Base-by-base conservation (phyloP, 2,329 filamentous ascomycete species). In the Colletotrichum nymphaeae region DNA sequence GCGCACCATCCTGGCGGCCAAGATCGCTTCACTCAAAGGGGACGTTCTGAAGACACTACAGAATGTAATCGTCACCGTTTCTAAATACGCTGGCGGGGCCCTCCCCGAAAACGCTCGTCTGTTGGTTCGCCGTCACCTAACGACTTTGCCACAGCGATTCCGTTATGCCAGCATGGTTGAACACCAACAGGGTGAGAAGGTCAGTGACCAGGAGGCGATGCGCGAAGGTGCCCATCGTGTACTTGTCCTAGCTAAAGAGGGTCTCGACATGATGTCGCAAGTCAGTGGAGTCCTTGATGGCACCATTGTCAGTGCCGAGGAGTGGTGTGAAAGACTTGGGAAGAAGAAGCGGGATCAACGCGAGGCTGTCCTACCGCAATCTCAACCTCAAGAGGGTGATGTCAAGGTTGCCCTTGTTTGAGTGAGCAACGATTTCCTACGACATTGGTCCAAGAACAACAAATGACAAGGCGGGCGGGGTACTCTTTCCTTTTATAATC, bases 251-350 rank as follows among this genome's bases (percentile, higher is more conserved):
- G 96, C 96, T 7, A 93, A 93, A 78, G 96, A 98, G 81, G 95
- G 95, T 0, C 86, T 98, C 16, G 95, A 98, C 77, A 98, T 98
- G 93, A 95, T 98, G 88, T 90, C 91, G 1, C 95, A 98, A 81
- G 95, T 99, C 63, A 97, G 92, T 53, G 91, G 92, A 5, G 94
- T 98, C 2, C 89, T 98, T 9, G 94, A 97, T 77, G 93, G 95
- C 66, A 98, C 97, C 0, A 93, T 98, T 66, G 90, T 94, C 68
- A 97, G 94, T 78, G 97, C 97, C 0, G 96, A 98, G 82, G 91
- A 93, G 77, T 98, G 97, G 97, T 94, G 96, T 76, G 93, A 95
- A 72, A 88, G 92, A 24, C 86, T 97, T 72, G 94, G 93, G 37
- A 83, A 81, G 76, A 80, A 77, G 75, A 76, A 78, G 68, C 75